A percentile compares a stretch with the other conserved stretches of the same genome.
phyloP scores from a whole-genome alignment of 2,329 filamentous ascomycete genomes.

The Colletotrichum tropicale region DNA sequence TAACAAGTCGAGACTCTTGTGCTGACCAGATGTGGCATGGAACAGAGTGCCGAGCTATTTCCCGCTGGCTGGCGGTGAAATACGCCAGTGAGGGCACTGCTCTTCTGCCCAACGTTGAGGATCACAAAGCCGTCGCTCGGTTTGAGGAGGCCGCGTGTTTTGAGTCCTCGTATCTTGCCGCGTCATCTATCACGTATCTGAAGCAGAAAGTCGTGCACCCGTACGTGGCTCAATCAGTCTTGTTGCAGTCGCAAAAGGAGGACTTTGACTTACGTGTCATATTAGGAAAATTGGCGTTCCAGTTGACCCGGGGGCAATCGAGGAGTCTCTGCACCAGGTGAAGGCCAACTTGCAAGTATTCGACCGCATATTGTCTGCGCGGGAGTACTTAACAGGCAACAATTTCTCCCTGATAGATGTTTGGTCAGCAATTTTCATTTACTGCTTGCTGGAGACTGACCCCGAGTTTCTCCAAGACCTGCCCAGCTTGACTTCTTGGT shows the following conservation, averaged over 20 bases:
- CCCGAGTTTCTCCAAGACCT: neutral
- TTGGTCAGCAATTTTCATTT: neutral
- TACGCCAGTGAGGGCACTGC: neutral
- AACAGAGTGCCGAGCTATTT: neutral
- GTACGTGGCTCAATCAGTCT: neutral
- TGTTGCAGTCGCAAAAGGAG: neutral
- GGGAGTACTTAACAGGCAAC: neutral
- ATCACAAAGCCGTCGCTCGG: neutral
- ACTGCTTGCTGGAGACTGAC: neutral
- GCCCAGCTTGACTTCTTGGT: neutral
- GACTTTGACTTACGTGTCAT: neutral
- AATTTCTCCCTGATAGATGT: neutral
- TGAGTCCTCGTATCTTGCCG: neutral
- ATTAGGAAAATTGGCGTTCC: neutral
- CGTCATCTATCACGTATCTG: neutral
- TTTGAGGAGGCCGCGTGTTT: neutral
- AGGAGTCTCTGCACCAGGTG: neutral
- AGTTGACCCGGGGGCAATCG: neutral
- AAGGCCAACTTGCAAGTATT: neutral
- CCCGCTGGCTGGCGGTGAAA: neutral
- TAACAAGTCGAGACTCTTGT: neutral
- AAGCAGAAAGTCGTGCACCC: neutral
- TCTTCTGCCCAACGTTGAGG: neutral
- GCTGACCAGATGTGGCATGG: neutral
- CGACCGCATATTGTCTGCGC: neutral